Evolutionary conservation across 2,329 filamentous ascomycete species (phyloP).

Genomic region (Penicillium sp.): DNA sequence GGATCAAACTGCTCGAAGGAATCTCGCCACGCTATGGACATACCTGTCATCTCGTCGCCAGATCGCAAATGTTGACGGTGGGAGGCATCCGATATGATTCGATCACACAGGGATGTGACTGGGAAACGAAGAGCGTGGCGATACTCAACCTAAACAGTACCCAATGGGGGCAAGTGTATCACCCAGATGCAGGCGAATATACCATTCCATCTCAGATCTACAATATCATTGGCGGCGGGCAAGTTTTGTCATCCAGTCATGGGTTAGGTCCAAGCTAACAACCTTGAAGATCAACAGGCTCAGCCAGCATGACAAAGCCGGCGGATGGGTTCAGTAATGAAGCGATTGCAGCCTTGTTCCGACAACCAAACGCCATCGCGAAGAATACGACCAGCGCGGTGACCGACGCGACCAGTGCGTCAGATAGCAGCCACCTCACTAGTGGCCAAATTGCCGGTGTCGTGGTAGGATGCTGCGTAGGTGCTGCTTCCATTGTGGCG

Average conservation of each 20-base stretch:
- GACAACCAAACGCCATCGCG: neutral
- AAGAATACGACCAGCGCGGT: neutral
- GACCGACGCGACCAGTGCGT: neutral
- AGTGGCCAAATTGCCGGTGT: neutral
- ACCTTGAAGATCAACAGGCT: neutral
- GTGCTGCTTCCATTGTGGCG: neutral
- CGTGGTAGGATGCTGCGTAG: neutral
- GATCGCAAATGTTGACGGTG: too few relatives aligned
- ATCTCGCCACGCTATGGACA: too few relatives aligned
- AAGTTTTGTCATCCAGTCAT: neutral
- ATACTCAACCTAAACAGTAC: too few relatives aligned
- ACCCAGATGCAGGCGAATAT: neutral
- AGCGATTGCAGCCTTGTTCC: neutral
- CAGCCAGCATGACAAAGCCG: neutral
- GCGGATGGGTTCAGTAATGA: neutral
- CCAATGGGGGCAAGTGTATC: too few relatives aligned
- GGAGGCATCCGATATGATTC: too few relatives aligned
- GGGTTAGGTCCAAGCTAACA: neutral
- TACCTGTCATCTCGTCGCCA: too few relatives aligned
- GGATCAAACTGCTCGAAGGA: too few relatives aligned
- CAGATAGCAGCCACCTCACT: too few relatives aligned
- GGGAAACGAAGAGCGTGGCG: too few relatives aligned
- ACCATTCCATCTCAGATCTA: slow-evolving; percentile 1
- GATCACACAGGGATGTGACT: too few relatives aligned
- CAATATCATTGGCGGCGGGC: slow-evolving; percentile 8